Evolutionary conservation across 1,139 yeast species (phyloP), one percentile per base, ranked within the genome.

Genomic region (Zygoascus sp.): DNA sequence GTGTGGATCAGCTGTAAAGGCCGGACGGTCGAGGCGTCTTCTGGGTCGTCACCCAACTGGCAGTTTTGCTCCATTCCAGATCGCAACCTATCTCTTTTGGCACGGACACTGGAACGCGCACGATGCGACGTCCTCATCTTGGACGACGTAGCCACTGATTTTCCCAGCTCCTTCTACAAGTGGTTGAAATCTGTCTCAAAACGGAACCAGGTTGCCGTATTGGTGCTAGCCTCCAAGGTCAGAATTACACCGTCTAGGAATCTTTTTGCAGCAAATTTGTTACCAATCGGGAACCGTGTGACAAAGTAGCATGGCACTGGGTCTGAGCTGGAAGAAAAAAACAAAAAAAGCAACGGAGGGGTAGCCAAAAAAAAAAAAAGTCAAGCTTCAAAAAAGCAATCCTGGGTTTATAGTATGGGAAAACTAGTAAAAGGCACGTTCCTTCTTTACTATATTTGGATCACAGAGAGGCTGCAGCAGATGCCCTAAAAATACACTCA

Each of bases 1-100:
- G 15, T 19, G 27, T 35, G 25, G 27, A 35, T 35, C 11, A 21
- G 16, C 39, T 35, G 39, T 21, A 35, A 35, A 21, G 39, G 39
- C 25, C 5, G 17, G 25, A 21, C 39, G 11, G 15, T 16, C 25
- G 10, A 21, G 16, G 13, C n/a, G n/a, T n/a, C 4, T 10, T 4
- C 13, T 19, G 22, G 39, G 27, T 8, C 16, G 25, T n/a, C 19
- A 9, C 13, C 25, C 3, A 28, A 30, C 23, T 40, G 43, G 43
- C 7, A 13, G 15, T 6, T 25, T 5, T 13, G 19, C 27, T 35
- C 25, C 39, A 35, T 35, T 35, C 39, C 39, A 10, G 25, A 21
- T 21, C 39, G 16, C 13, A 35, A 35, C n/a, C 20, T 10, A 10
- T 35, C 39, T 7, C 39, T 35, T 9, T 20, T 35, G 39, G 20